A percentile compares a stretch with the other conserved stretches of the same genome.
These are phyloP conservation scores for Alnus glutinosa DNA, from an alignment of 306 rosid genomes.

Conservation along the genomic window DNA sequence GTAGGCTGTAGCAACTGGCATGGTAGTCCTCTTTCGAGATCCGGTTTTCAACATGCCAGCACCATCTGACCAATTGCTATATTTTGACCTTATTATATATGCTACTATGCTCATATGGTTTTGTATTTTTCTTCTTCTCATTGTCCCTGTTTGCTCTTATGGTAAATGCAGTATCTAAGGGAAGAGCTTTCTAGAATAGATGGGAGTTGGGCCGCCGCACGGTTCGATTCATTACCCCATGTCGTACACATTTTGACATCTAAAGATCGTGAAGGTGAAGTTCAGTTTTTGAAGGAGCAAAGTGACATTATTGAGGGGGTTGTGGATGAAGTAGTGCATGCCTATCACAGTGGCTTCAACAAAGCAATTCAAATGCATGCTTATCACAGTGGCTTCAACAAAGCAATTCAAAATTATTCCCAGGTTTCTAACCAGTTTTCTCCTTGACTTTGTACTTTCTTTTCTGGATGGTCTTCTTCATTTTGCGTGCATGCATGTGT, in stretches of 20 bases:
- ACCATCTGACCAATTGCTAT: not conserved
- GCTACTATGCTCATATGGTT: not conserved
- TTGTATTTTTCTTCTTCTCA: constrained; percentile 16
- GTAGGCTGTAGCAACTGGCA: constrained; percentile 9
- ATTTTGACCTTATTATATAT: not conserved
- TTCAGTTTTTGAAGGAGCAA: constrained; percentile 85
- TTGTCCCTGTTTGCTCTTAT: constrained; percentile 29
- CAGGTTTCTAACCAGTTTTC: constrained; percentile 60
- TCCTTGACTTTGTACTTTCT: not conserved
- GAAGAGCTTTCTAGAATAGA: constrained; percentile 75
- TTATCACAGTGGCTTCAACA: constrained; percentile 95
- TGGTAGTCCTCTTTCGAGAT: not conserved
- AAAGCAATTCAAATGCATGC: constrained; percentile 95
- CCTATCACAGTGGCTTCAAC: constrained; percentile 95
- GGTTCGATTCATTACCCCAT: constrained; percentile 98
- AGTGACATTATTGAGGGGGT: constrained; percentile 95
- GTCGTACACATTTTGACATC: constrained; percentile 98
- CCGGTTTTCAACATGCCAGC: not conserved
- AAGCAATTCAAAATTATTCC: constrained; percentile 97
- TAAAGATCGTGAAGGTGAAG: constrained; percentile 89
- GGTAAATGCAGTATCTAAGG: constrained; percentile 75
- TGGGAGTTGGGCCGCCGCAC: constrained; percentile 90
- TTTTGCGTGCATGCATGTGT: not conserved
- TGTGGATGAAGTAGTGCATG: constrained; percentile 98
- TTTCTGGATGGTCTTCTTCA: not conserved